Percentiles rank a stretch among this genome's conserved stretches.
phyloP scores from a whole-genome alignment of 2,329 filamentous ascomycete species.

The Gremmenia infestans region DNA sequence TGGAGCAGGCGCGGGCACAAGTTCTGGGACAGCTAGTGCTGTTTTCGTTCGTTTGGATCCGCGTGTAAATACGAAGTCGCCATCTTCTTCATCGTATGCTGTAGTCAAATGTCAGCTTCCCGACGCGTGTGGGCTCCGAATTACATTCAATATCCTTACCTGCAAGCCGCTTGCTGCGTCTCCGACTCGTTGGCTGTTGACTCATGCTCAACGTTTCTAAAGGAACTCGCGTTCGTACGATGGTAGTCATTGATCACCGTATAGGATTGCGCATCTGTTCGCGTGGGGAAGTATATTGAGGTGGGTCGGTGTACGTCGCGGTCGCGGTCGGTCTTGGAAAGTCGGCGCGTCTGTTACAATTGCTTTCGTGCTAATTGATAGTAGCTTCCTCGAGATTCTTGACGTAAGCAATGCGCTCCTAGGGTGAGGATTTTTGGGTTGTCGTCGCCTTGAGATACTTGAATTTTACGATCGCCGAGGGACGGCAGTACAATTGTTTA shows the following conservation, averaged over 20 bases:
- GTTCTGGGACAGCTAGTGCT: constrained; percentile 40
- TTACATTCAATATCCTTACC: constrained; percentile 41
- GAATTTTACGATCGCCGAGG: constrained; percentile 10
- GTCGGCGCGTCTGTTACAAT: constrained; percentile 11
- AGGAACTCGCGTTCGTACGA: constrained; percentile 59
- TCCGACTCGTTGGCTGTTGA: constrained; percentile 50
- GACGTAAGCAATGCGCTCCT: background rate
- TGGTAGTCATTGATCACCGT: constrained; percentile 61
- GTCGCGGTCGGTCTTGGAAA: constrained; percentile 5
- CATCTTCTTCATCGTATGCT: constrained; percentile 68
- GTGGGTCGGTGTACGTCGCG: background rate
- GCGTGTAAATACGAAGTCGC: constrained; percentile 71
- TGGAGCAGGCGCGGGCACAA: constrained; percentile 32
- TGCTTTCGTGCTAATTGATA: constrained; percentile 25
- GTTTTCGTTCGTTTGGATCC: constrained; percentile 61
- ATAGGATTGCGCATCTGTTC: constrained; percentile 26
- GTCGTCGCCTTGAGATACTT: constrained; percentile 14
- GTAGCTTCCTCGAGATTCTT: background rate
- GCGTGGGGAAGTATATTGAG: constrained; percentile 9
- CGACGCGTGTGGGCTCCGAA: constrained; percentile 5
- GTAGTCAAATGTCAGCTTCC: constrained; percentile 7
- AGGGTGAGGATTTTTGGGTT: background rate
- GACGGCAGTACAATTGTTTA: constrained; percentile 19
- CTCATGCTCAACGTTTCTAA: constrained; percentile 67
- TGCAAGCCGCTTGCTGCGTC: constrained; percentile 57